Evolutionary conservation across 2,329 filamentous ascomycete species (phyloP).

Genomic region (Trichophyton verrucosum): DNA sequence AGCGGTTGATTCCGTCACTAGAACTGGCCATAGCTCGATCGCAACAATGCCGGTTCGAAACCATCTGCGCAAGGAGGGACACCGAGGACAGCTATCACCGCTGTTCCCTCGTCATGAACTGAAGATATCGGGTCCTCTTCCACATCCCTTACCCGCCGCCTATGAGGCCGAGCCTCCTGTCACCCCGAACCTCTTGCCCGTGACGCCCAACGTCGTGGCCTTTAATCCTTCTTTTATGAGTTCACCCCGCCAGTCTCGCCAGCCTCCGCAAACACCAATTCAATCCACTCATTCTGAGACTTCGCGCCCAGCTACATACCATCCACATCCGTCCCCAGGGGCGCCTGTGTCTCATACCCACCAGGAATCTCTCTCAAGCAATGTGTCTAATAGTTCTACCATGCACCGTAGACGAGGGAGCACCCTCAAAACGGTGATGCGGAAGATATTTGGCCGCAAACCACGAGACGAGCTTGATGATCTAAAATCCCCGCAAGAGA

Average conservation of each 20-base stretch:
- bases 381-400: slow-evolving; percentile 16
- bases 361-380: slow-evolving; percentile 17
- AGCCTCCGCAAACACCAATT: slow-evolving; percentile 9
- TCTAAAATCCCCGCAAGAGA: neutral
- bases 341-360: slow-evolving; percentile 15
- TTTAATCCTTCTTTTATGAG: slow-evolving; percentile 5
- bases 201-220: slow-evolving; percentile 6
- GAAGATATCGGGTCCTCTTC: slow-evolving; percentile 22
- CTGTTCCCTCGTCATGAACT: slow-evolving; percentile 19
- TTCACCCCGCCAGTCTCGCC: slow-evolving; percentile 6
- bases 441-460: slow-evolving; percentile 32
- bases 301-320: slow-evolving; percentile 10
- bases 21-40: neutral
- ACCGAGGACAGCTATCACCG: slow-evolving; percentile 7
- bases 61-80: slow-evolving; percentile 2
- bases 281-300: slow-evolving; percentile 13
- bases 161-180: slow-evolving; percentile 12
- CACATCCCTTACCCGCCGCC: slow-evolving; percentile 12
- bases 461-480: slow-evolving; percentile 18
- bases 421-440: slow-evolving; percentile 34
- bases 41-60: slow-evolving; percentile 6
- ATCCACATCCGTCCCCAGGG: slow-evolving; percentile 9
- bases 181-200: slow-evolving; percentile 10
- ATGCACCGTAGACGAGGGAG: slow-evolving; percentile 30
- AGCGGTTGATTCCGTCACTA: neutral